Conservation (phyloP, 179 eudicot genomes). For the Patellifolia procumbens region DNA sequence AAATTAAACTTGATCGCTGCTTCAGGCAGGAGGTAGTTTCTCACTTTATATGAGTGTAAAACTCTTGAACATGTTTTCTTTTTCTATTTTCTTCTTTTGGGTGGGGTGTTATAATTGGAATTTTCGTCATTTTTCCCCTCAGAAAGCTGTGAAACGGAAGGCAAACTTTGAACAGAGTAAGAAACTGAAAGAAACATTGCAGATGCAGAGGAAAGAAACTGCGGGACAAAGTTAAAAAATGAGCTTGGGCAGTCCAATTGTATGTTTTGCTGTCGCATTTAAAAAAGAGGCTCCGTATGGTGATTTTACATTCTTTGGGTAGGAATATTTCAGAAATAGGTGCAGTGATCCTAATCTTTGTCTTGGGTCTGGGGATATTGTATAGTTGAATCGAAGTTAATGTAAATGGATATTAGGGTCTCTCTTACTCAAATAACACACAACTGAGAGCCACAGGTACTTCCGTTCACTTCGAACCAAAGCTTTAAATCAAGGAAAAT, state of each 20-base stretch:
- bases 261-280: not conserved
- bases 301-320: not conserved
- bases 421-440: not conserved
- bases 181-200: slow-evolving; percentile 71
- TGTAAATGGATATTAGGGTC: not conserved
- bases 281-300: not conserved
- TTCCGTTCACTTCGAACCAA: not conserved
- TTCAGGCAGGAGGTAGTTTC: slow-evolving; percentile 74
- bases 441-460: not conserved
- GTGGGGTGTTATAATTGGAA: not conserved
- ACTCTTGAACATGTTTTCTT: not conserved
- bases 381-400: not conserved
- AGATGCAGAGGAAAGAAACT: slow-evolving; percentile 63
- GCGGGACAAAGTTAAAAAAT: slow-evolving; percentile 30
- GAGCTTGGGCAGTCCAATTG: not conserved
- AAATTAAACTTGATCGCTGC: slow-evolving; percentile 84
- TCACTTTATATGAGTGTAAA: not conserved
- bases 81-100: not conserved
- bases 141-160: slow-evolving; percentile 80
- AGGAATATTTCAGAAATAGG: not conserved
- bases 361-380: not conserved
- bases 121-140: slow-evolving; percentile 11
- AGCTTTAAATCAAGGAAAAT: not conserved
- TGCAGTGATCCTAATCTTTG: not conserved
- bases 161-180: slow-evolving; percentile 88